These are phyloP conservation scores for Ricinus communis DNA, from an alignment of 345 rosid genomes.

Conservation along the genomic window DNA sequence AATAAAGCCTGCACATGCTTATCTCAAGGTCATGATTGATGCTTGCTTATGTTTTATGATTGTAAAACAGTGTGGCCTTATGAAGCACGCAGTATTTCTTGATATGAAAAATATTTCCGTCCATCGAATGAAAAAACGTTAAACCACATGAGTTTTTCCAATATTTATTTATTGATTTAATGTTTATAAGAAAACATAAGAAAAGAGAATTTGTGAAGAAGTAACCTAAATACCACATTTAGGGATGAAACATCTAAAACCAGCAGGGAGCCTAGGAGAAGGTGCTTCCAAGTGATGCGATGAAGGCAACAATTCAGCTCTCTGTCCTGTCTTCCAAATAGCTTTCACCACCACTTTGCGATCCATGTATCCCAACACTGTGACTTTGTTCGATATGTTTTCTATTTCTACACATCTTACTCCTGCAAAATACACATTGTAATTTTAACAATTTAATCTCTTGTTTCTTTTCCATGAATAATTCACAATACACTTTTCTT, in stretches of 20 bases:
- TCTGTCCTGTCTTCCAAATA: slow-evolving; percentile 34
- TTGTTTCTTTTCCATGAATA: too few relatives aligned
- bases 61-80: slow-evolving; percentile 83
- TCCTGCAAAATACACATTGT: slow-evolving; percentile 13
- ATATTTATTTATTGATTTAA: too few relatives aligned
- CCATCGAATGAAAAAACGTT: too few relatives aligned
- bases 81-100: too few relatives aligned
- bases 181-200: too few relatives aligned
- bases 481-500: too few relatives aligned
- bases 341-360: slow-evolving; percentile 22
- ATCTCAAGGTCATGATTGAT: background rate
- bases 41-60: slow-evolving; percentile 13
- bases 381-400: slow-evolving; percentile 16
- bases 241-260: slow-evolving; percentile 37
- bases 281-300: background rate
- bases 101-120: too few relatives aligned
- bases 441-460: too few relatives aligned
- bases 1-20: background rate
- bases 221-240: slow-evolving; percentile 22
- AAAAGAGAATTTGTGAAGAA: background rate
- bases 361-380: slow-evolving; percentile 34
- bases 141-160: too few relatives aligned
- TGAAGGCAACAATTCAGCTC: slow-evolving; percentile 21
- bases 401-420: slow-evolving; percentile 37
- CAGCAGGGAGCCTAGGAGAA: slow-evolving; percentile 26